phyloP scores from a whole-genome alignment of 179 eudicot genomes.

The Nepenthes alata region DNA sequence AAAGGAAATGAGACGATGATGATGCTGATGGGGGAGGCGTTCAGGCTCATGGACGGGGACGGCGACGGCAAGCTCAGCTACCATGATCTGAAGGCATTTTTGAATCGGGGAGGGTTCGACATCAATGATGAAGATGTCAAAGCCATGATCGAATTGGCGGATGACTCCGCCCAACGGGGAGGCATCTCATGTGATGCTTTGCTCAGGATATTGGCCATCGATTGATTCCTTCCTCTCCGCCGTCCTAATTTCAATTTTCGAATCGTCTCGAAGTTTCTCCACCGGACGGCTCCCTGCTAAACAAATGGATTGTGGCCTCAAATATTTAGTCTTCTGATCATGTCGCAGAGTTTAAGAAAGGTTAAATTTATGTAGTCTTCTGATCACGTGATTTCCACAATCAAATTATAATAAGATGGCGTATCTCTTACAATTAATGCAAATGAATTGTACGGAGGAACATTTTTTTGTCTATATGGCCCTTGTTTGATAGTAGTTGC shows the following conservation, averaged over 20 bases:
- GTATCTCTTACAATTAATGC: no score
- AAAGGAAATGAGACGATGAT: neutral
- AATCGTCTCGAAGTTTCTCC: no score
- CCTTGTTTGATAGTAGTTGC: no score
- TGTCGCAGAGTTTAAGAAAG: no score
- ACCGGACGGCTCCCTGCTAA: no score
- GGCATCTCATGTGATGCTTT: slow-evolving; percentile 58
- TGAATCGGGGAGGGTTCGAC: slow-evolving; percentile 34
- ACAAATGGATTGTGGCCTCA: no score
- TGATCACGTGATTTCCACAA: no score
- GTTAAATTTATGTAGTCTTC: no score
- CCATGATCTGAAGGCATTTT: slow-evolving; percentile 45
- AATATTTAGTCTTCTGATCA: no score
- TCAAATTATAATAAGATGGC: no score
- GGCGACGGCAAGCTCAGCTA: slow-evolving; percentile 69
- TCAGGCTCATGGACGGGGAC: slow-evolving; percentile 65
- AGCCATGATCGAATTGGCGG: slow-evolving; percentile 65
- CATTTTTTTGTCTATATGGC: no score
- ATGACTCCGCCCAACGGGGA: slow-evolving; percentile 27
- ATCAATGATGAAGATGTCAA: slow-evolving; percentile 49
- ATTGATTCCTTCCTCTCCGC: neutral
- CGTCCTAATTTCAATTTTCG: neutral
- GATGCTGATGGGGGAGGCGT: slow-evolving; percentile 44
- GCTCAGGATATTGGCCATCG: slow-evolving; percentile 40
- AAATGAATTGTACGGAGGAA: no score